Evolutionary conservation across 768 basidiomycete species (phyloP).

Genomic region (Baorangia bicolor): DNA sequence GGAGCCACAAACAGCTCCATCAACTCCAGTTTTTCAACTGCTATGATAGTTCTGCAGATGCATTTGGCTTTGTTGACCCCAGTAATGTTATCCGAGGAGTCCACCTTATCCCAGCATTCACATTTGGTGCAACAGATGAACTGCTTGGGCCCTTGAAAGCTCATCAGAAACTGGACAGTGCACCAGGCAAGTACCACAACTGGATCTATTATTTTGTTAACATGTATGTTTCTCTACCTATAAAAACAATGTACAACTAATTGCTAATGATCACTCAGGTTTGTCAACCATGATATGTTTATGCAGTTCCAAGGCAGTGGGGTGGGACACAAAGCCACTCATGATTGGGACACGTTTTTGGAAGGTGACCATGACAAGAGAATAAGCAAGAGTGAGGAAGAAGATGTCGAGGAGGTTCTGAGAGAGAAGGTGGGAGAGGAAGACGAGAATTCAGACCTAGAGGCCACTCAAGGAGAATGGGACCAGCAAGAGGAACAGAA

Average conservation of each 20-base stretch:
- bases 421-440: too few relatives aligned
- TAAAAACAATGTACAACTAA: not conserved
- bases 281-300: conserved; percentile 3
- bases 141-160: not conserved
- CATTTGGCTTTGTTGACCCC: conserved; percentile 50
- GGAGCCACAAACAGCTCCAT: conserved; percentile 27
- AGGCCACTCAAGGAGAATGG: too few relatives aligned
- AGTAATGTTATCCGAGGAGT: conserved; percentile 34
- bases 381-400: too few relatives aligned
- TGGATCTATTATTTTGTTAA: conserved; percentile 34
- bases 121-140: not conserved
- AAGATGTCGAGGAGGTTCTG: too few relatives aligned
- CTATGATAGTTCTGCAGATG: conserved; percentile 11
- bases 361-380: too few relatives aligned
- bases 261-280: not conserved
- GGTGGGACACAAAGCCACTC: conserved; percentile 26
- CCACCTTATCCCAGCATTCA: conserved; percentile 45
- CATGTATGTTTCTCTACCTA: conserved; percentile 27
- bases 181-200: conserved; percentile 13
- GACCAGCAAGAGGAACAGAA: too few relatives aligned
- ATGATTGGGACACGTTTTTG: not conserved
- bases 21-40: conserved; percentile 40
- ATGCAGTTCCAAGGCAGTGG: conserved; percentile 30
- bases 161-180: not conserved
- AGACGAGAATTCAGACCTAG: too few relatives aligned